These are phyloP conservation scores for fission yeast (Schizosaccharomyces pombe) DNA, from an alignment of 805 yeast species.

Conservation along the genomic window DNA sequence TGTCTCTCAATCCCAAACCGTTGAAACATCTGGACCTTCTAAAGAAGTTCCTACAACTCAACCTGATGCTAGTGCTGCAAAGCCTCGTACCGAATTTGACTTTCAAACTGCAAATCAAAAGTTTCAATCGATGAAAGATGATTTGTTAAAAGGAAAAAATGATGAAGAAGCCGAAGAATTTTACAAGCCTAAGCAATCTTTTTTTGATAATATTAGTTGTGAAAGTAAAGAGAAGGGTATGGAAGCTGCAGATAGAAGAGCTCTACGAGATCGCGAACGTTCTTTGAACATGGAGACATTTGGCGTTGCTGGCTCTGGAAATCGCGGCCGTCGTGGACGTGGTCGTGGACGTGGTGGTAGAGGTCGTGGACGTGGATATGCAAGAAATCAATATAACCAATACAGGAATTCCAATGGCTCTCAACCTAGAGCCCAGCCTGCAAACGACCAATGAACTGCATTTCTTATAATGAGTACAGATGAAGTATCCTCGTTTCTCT, in stretches of 20 bases:
- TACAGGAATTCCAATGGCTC: neutral
- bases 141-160: neutral
- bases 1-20: neutral
- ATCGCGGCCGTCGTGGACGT: slow-evolving; percentile 24
- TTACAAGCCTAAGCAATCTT: slow-evolving; percentile 64
- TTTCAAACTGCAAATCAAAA: slow-evolving; percentile 53
- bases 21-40: slow-evolving; percentile 4
- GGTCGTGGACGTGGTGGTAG: slow-evolving; percentile 28
- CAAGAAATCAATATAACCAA: neutral
- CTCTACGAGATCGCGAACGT: slow-evolving; percentile 40
- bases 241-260: slow-evolving; percentile 15
- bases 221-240: slow-evolving; percentile 19
- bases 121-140: slow-evolving; percentile 17
- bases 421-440: neutral
- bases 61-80: slow-evolving; percentile 18
- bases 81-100: slow-evolving; percentile 43
- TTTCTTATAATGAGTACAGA: too few relatives aligned
- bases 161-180: slow-evolving; percentile 11
- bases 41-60: slow-evolving; percentile 9
- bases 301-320: slow-evolving; percentile 38
- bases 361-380: slow-evolving; percentile 20
- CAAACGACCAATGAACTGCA: too few relatives aligned
- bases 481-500: too few relatives aligned
- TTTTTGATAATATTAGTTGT: slow-evolving; percentile 67
- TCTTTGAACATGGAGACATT: slow-evolving; percentile 58